phyloP scores from a whole-genome alignment of 2,329 filamentous ascomycete species.

The Penicillium sp. region DNA sequence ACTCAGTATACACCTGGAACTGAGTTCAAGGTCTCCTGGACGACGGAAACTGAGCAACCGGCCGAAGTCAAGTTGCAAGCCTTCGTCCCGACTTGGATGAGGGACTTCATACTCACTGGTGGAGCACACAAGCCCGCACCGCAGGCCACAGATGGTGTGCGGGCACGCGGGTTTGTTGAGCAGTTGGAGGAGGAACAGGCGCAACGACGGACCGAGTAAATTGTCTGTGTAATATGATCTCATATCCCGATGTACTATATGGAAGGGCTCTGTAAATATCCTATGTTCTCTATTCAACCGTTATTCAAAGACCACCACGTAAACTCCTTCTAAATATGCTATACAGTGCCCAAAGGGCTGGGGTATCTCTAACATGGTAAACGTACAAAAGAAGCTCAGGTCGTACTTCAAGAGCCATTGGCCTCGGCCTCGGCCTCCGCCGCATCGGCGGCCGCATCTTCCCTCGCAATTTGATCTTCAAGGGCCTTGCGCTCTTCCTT shows the following conservation, averaged over 20 bases:
- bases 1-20: conserved; percentile 57
- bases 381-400: neutral
- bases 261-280: conserved; percentile 20
- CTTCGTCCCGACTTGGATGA: conserved; percentile 75
- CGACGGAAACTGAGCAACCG: conserved; percentile 39
- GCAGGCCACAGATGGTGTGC: conserved; percentile 27
- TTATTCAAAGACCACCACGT: neutral
- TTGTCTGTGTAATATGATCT: neutral
- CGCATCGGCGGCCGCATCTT: conserved; percentile 45
- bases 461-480: conserved; percentile 51
- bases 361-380: conserved; percentile 25
- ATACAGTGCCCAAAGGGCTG: conserved; percentile 4
- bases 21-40: conserved; percentile 58
- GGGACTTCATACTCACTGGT: conserved; percentile 41
- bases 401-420: conserved; percentile 2
- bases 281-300: conserved; percentile 8
- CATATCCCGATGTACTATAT: conserved; percentile 19
- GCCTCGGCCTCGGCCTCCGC: conserved; percentile 15
- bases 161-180: conserved; percentile 36
- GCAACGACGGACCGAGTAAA: conserved; percentile 24
- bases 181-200: conserved; percentile 34
- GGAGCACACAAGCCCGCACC: conserved; percentile 35
- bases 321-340: conserved; percentile 1
- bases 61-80: conserved; percentile 63
- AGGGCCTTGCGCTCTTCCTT: conserved; percentile 51